A percentile compares a stretch with the other conserved stretches of the same genome.
Conservation (phyloP, 2,329 filamentous ascomycete species). For the Pseudogymnoascus sp. region DNA sequence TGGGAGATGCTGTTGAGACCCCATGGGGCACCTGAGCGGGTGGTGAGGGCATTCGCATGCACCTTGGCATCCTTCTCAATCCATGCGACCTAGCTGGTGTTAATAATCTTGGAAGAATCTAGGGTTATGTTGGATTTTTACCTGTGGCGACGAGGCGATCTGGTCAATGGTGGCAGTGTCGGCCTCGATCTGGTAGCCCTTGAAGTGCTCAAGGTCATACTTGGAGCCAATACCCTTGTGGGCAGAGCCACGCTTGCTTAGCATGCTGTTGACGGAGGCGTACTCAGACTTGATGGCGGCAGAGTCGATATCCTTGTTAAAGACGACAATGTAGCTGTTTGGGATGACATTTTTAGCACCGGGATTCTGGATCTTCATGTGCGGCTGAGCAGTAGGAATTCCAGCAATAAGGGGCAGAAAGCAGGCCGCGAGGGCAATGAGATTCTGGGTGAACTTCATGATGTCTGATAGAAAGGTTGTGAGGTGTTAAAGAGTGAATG, state of each 20-base stretch:
- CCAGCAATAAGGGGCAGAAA: constrained; percentile 21
- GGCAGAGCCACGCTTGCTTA: constrained; percentile 49
- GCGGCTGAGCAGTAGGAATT: constrained; percentile 17
- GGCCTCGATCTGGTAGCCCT: constrained; percentile 24
- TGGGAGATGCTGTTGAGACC: constrained; percentile 30
- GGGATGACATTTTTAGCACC: constrained; percentile 41
- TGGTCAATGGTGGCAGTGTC: constrained; percentile 22
- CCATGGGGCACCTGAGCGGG: constrained; percentile 24
- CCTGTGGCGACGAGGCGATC: constrained; percentile 24
- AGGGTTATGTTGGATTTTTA: constrained; percentile 10
- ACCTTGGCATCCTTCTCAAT: constrained; percentile 25
- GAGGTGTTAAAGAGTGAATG: not conserved
- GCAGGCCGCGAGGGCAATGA: constrained; percentile 22
- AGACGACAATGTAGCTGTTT: constrained; percentile 57
- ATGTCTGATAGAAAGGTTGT: not conserved
- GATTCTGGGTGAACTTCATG: constrained; percentile 7
- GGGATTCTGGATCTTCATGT: constrained; percentile 36
- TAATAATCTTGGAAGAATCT: not conserved
- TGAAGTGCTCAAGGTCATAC: constrained; percentile 21
- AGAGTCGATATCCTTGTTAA: constrained; percentile 45
- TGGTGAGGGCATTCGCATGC: constrained; percentile 25
- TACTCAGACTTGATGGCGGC: constrained; percentile 43
- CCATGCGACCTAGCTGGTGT: constrained; percentile 22
- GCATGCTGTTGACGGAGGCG: constrained; percentile 37
- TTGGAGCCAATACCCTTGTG: constrained; percentile 20